Evolutionary conservation across 371 early-diverging fungal species (phyloP).

Genomic region (Haplosporangium sp.): DNA sequence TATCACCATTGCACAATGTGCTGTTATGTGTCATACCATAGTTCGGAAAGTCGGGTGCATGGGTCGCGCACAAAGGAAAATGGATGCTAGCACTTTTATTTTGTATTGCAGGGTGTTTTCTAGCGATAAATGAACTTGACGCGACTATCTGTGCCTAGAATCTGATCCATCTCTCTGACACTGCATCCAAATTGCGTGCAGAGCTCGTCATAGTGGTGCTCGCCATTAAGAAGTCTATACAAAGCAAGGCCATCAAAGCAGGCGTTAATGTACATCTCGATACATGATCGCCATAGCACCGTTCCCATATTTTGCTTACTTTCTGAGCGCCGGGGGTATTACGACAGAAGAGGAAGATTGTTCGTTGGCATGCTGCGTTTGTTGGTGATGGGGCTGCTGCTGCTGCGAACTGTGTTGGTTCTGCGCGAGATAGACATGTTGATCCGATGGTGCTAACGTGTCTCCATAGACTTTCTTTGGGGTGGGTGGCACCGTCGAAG

Average conservation of each 20-base stretch:
- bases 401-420: not conserved
- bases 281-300: too few relatives aligned
- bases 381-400: conserved; percentile 2
- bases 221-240: conserved; percentile 67
- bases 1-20: too few relatives aligned
- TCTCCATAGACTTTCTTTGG: conserved; percentile 33
- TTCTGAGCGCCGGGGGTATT: conserved; percentile 38
- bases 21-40: too few relatives aligned
- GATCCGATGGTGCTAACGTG: conserved; percentile 21
- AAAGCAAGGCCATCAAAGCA: too few relatives aligned
- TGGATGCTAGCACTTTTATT: too few relatives aligned
- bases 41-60: too few relatives aligned
- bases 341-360: conserved; percentile 2
- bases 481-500: not conserved
- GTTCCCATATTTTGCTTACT: too few relatives aligned
- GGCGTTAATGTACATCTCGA: too few relatives aligned
- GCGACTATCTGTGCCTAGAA: conserved; percentile 55
- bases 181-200: conserved; percentile 73
- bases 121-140: conserved; percentile 53
- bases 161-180: conserved; percentile 67
- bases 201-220: conserved; percentile 79
- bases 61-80: too few relatives aligned
- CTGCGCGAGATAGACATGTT: conserved; percentile 4
- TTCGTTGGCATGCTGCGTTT: conserved; percentile 7
- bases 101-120: conserved; percentile 8